These are phyloP conservation scores for Crithidia fasciculata DNA, from an alignment of 208 protist species.

Conservation along the genomic window DNA sequence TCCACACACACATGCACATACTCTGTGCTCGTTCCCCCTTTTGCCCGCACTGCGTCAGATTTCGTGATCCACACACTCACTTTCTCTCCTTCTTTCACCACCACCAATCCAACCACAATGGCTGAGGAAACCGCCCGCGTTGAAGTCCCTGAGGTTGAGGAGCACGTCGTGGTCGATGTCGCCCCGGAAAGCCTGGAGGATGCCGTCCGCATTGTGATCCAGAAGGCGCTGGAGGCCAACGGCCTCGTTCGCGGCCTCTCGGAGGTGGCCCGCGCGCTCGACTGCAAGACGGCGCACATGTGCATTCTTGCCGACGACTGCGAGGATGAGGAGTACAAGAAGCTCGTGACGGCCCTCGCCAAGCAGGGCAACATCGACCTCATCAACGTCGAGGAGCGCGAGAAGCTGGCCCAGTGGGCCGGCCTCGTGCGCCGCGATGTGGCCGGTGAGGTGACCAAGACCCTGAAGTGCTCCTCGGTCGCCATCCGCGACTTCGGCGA, in stretches of 20 bases:
- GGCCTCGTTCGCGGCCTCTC: conserved; percentile 89
- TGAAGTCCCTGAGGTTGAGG: conserved; percentile 67
- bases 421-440: conserved; percentile 65
- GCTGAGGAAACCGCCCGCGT: conserved; percentile 84
- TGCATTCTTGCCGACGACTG: conserved; percentile 92
- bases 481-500: conserved; percentile 91
- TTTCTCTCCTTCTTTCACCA: conserved; percentile 28
- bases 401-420: conserved; percentile 87
- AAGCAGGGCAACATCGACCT: conserved; percentile 87
- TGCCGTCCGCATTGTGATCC: conserved; percentile 88
- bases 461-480: conserved; percentile 88
- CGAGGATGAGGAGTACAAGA: conserved; percentile 94
- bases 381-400: conserved; percentile 86
- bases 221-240: conserved; percentile 87
- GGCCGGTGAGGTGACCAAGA: conserved; percentile 77
- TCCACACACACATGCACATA: no score
- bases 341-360: conserved; percentile 85
- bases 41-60: conserved; percentile 12
- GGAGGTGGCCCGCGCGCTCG: conserved; percentile 84
- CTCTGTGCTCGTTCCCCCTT: no score
- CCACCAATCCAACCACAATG: conserved; percentile 53
- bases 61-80: conserved; percentile 28
- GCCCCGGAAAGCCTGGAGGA: conserved; percentile 81
- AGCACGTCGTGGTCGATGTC: conserved; percentile 58
- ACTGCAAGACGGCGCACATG: conserved; percentile 85